Base-by-base conservation (phyloP, 345 rosid genomes). In the Eucalyptus curtisii region DNA sequence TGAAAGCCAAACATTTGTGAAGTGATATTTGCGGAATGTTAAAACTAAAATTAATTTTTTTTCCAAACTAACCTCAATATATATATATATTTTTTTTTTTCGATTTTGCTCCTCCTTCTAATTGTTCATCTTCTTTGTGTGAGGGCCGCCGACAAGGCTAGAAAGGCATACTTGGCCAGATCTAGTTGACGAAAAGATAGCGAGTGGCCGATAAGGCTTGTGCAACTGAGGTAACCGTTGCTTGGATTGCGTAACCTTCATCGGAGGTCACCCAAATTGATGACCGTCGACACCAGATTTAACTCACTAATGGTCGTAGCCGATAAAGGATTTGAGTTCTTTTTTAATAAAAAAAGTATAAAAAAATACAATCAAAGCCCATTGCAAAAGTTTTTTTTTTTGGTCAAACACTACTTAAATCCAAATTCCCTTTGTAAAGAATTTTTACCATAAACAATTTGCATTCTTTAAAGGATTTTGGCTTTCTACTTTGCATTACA, bases 221-320 rank as follows among this genome's bases (percentile, higher is more conserved):
- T 0, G 0, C 25, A 19, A 52, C 25, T 0, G 0, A 52, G 57
- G 25, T 52, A 25, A 52, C 4, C 4, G 2, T 52, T 52, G 57
- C 1, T 52, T 19, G 10, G 57, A 25, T 19, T 7, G 57, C 0
- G 10, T 52, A 25, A 52, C 5, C 1, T 4, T 19, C 25, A 7
- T 52, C 0, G 4, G 0, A 52, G 57, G 57, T 52, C 57, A 52
- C 10, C 0, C 10, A 0, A 20, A 52, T 0, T 8, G 0, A 20
- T 52, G 2, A 2, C 2, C 1, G 0, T 52, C 0, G 0, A 5
- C 0, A 2, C 10, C 4, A 52, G 0, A 19, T 52, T 1, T 52
- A 0, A 25, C 25, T 52, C 5, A 52, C 0, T 0, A 0, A 19
- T 52, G 57, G 4, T 2, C 0, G 0, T 52, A 52, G 57, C 4